Evolutionary conservation across 2,329 filamentous ascomycete genomes (phyloP).

Genomic region (Colletotrichum sp.): DNA sequence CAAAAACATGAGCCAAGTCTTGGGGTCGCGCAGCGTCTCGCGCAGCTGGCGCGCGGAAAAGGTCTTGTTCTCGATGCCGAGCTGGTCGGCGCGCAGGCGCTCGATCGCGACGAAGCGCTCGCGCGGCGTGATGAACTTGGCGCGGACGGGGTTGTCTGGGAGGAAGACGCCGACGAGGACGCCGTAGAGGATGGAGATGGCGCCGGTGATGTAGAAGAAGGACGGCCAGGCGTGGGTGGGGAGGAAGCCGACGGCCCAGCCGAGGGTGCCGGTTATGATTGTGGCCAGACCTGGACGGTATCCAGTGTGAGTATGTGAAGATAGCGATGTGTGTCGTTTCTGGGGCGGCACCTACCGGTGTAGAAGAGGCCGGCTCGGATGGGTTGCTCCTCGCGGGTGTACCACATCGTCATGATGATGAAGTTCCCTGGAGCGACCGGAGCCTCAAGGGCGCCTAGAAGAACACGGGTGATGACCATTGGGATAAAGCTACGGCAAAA

Average conservation of each 20-base stretch:
- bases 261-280: constrained; percentile 25
- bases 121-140: constrained; percentile 49
- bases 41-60: constrained; percentile 25
- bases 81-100: constrained; percentile 55
- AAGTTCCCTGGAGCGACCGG: neutral
- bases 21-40: neutral
- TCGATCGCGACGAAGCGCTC: constrained; percentile 54
- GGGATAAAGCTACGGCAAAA: neutral
- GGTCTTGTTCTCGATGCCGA: constrained; percentile 58
- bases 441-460: neutral
- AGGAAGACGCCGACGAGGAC: constrained; percentile 58
- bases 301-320: too few relatives aligned
- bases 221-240: neutral
- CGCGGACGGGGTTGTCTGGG: constrained; percentile 56
- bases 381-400: neutral
- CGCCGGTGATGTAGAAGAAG: constrained; percentile 30
- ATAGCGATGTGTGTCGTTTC: too few relatives aligned
- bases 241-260: constrained; percentile 19
- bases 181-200: constrained; percentile 49
- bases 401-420: neutral
- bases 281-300: neutral
- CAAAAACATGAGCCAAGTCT: neutral
- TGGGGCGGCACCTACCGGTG: neutral
- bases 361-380: neutral
- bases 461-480: neutral